Evolutionary conservation across 768 basidiomycete genomes (phyloP), one percentile per base, ranked within the genome.

Genomic region (Xanthoconium stramineum): DNA sequence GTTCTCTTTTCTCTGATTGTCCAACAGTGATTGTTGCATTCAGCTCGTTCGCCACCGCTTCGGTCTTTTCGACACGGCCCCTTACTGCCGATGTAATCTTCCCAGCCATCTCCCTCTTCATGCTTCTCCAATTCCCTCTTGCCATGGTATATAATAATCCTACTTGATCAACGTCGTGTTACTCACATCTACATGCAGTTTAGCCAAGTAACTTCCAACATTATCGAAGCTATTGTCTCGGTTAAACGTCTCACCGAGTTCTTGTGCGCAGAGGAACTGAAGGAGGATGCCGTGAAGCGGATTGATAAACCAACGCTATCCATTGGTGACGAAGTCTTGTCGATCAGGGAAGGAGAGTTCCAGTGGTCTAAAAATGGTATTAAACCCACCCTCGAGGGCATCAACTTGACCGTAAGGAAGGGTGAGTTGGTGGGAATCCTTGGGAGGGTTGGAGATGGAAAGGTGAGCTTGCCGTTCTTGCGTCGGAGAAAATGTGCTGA

Each of bases 61-160:
- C 90, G 0, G 64, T 77, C 17, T 79, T 80, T 2, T 84, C 85
- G 5, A 70, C 79, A 1, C 78, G 69, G 30, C 91, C 94, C 5
- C 72, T 98, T 2, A 98, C 96, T 0, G 83, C 89, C 0, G 94
- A 97, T 59, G 75, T 93, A 49, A 95, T 98, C 60, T 98, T 98
- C 80, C 96, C 96, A n/a, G 86, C 91, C 0, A 94, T 98, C 58
- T 88, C 91, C 0, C 74, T 95, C 32, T 95, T 94, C 75, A 86
- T 91, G 83, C 76, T 96, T 0, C 75, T 96, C 32, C 85, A 88
- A 55, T 94, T 94, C 73, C 93, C 93, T 2, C 76, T 95, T 24
- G 88, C 83, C 3, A 89, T 92, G 89, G 88, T 88, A 67, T 38
- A 76, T 67, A 6, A 38, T 40, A 14, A 3, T 0, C 3, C 2